phyloP scores from a whole-genome alignment of 257 asterid species.

The Capsicum rhomboideum region DNA sequence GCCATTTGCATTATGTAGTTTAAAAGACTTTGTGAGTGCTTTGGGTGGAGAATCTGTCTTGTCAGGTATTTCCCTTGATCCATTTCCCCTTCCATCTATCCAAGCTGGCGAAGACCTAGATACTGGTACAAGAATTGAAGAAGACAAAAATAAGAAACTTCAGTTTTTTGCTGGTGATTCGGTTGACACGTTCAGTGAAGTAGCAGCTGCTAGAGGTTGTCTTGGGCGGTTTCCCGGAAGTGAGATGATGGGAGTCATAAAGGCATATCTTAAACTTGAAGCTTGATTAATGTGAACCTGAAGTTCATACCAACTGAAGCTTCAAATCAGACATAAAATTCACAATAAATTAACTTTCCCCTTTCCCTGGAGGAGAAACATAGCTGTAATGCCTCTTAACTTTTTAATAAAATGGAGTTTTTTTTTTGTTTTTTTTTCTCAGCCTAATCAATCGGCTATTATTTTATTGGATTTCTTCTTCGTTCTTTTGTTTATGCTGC shows the following conservation, averaged over 20 bases:
- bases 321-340: neutral
- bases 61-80: conserved; percentile 56
- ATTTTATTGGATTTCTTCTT: neutral
- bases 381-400: neutral
- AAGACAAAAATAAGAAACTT: conserved; percentile 15
- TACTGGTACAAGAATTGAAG: conserved; percentile 18
- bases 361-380: neutral
- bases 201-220: conserved; percentile 78
- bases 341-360: neutral
- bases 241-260: conserved; percentile 92
- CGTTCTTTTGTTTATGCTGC: neutral
- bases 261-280: conserved; percentile 47
- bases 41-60: conserved; percentile 61
- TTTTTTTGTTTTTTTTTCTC: neutral
- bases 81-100: conserved; percentile 74
- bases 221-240: conserved; percentile 88
- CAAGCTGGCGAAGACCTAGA: conserved; percentile 31
- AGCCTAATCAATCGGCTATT: neutral
- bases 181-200: conserved; percentile 61
- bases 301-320: neutral
- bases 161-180: conserved; percentile 52
- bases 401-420: neutral
- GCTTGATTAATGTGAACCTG: neutral
- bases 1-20: conserved; percentile 71
- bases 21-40: conserved; percentile 73